A percentile compares a stretch with the other conserved stretches of the same genome.
Evolutionary conservation across 257 asterid genomes (phyloP).

Genomic region (Lycium barbarum): DNA sequence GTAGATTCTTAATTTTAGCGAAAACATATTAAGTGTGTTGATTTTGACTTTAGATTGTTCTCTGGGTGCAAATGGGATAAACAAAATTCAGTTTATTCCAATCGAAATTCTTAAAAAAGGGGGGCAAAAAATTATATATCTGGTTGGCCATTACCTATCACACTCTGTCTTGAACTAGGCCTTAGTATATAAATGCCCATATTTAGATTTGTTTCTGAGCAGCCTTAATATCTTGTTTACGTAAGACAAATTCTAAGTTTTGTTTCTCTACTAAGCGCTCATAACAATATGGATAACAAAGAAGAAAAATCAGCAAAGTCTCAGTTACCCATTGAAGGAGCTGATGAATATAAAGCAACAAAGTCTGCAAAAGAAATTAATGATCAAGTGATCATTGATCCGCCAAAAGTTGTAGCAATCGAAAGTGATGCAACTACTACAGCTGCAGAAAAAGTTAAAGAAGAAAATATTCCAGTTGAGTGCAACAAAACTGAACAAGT

Average conservation of each 20-base stretch:
- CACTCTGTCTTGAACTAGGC: background rate
- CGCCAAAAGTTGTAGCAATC: background rate
- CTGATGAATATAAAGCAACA: background rate
- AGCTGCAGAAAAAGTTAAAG: background rate
- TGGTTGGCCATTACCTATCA: background rate
- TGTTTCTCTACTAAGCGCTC: background rate
- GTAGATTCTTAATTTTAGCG: background rate
- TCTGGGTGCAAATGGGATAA: background rate
- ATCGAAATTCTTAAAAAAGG: background rate
- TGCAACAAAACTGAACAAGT: background rate
- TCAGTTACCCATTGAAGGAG: background rate
- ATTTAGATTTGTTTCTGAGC: background rate
- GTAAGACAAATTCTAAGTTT: background rate
- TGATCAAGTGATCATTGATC: background rate
- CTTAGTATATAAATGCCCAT: background rate
- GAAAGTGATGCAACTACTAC: background rate
- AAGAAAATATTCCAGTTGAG: background rate
- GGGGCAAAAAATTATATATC: background rate
- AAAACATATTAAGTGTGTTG: background rate
- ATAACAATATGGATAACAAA: slow-evolving; percentile 3
- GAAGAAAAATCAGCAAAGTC: slow-evolving; percentile 11
- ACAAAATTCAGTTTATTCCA: background rate
- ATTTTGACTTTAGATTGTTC: background rate
- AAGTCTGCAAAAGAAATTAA: background rate
- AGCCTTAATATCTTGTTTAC: background rate